A percentile compares a stretch with the other conserved stretches of the same genome.
Conservation (phyloP, 2,329 filamentous ascomycete genomes). For the Alternaria ethzedia region DNA sequence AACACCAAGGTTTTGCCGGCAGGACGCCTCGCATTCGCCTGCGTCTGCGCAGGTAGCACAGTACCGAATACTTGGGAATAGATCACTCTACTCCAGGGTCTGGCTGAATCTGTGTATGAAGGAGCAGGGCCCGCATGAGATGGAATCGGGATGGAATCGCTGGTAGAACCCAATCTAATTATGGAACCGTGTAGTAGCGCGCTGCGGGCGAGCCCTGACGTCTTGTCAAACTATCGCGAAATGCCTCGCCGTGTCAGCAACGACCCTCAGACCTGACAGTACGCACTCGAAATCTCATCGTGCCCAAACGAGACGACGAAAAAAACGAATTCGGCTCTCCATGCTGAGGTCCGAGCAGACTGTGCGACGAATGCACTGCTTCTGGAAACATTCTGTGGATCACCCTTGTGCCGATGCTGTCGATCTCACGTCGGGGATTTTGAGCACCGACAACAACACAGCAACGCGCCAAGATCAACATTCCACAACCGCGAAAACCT, state of each 20-base stretch:
- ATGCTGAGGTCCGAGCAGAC: neutral
- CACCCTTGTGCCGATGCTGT: neutral
- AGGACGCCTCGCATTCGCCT: neutral
- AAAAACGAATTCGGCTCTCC: neutral
- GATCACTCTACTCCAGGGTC: neutral
- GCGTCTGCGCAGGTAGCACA: neutral
- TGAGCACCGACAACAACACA: neutral
- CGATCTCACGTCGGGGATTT: conserved; percentile 6
- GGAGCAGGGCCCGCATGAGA: neutral
- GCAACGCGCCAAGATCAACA: neutral
- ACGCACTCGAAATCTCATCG: neutral
- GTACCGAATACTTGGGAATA: neutral
- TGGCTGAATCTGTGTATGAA: neutral
- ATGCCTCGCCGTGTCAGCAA: neutral
- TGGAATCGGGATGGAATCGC: neutral
- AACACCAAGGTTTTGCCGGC: neutral
- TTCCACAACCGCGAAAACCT: neutral
- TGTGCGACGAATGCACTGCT: neutral
- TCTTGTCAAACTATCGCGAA: neutral
- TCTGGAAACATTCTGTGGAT: neutral
- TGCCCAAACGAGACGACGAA: neutral
- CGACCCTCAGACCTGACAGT: neutral
- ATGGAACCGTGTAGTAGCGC: neutral
- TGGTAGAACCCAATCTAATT: neutral
- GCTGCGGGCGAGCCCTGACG: neutral